Evolutionary conservation across 202 grass and related monocot species (phyloP), one percentile per base, ranked within the genome.

Genomic region (Setaria italica): DNA sequence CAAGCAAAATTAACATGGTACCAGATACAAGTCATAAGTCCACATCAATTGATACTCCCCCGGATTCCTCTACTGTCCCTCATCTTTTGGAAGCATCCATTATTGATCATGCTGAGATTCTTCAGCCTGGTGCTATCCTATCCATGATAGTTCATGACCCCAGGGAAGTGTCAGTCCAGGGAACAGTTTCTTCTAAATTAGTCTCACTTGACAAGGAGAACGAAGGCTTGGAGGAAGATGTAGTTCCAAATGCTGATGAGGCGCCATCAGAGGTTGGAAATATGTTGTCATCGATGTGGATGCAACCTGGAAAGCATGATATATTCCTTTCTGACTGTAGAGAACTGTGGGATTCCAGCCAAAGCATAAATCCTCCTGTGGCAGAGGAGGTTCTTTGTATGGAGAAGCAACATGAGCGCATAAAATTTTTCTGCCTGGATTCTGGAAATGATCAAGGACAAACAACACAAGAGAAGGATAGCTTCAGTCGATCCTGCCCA

Each of bases 101-200:
- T 3, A 6, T 90, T 84, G 62, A 90, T 79, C 76, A 86, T 70
- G 73, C 82, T 50, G 87, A 87, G 39, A 77, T 88, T 76, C 88
- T 98, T 89, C 82, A 91, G n/a, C 78, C 86, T 2, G 83, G 83
- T 86, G 81, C 70, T 84, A 92, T 98, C 84, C 34, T 95, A 78
- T 86, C 93, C 75, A 85, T 98, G 86, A 66, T 80, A 68, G 91
- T 92, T 82, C 70, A 70, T 92, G 95, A 98, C 77, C 93, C 95
- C 29, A 89, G 95, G 79, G 86, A 92, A 77, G 62, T 88, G 49
- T 84, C 87, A 60, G 64, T 21, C 46, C 39, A 83, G 80, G 66
- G 45, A 64, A 47, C 37, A 70, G 46, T 82, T 46, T 76, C 45
- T 86, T 46, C 57, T 50, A 64, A 79, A 59, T 63, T 33, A 21